phyloP scores from a whole-genome alignment of 2,329 filamentous ascomycete genomes.

The Aspergillus pseudotamarii region DNA sequence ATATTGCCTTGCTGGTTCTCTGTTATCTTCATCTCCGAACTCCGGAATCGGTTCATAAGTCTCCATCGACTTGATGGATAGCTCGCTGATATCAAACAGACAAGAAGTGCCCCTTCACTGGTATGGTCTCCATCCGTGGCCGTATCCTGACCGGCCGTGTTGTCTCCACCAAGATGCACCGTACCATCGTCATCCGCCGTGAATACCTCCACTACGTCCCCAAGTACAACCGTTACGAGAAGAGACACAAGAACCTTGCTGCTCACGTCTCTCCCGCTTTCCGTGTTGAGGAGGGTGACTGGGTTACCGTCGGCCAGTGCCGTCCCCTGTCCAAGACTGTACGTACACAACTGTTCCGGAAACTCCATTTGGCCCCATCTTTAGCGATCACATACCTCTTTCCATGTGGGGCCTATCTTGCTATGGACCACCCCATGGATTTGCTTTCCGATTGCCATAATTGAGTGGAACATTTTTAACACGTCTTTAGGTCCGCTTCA shows the following conservation, averaged over 20 bases:
- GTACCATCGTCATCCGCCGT: conserved; percentile 97
- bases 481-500: conserved; percentile 82
- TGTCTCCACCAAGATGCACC: conserved; percentile 99
- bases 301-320: conserved; percentile 99
- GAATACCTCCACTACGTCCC: conserved; percentile 99
- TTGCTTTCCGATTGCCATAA: neutral
- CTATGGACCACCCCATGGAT: neutral
- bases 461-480: conserved; percentile 19
- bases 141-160: conserved; percentile 99
- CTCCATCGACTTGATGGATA: conserved; percentile 12
- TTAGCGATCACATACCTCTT: neutral
- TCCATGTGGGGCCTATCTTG: neutral
- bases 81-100: conserved; percentile 59
- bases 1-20: neutral
- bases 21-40: conserved; percentile 19
- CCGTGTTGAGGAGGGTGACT: conserved; percentile 99
- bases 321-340: conserved; percentile 99
- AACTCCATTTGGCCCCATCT: neutral
- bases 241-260: conserved; percentile 99
- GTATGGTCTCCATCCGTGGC: conserved; percentile 98
- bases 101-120: conserved; percentile 99
- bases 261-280: conserved; percentile 99
- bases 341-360: conserved; percentile 52
- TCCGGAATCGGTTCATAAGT: conserved; percentile 7
- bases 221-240: conserved; percentile 99